phyloP scores from a whole-genome alignment of 2,329 filamentous ascomycete species.

The Trichophyton equinum region DNA sequence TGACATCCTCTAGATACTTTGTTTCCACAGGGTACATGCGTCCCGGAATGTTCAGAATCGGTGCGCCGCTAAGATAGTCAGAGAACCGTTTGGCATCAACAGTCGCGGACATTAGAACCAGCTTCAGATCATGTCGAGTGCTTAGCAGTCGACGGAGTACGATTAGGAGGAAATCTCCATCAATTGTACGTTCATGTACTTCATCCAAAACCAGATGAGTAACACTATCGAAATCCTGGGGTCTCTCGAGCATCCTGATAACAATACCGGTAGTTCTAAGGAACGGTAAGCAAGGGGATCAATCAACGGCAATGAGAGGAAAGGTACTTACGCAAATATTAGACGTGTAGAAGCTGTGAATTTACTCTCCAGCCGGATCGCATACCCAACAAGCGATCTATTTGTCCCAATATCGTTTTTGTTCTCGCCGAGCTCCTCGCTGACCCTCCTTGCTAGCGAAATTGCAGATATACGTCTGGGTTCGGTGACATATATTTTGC shows the following conservation, averaged over 20 bases:
- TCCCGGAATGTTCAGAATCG: conserved; percentile 79
- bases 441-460: conserved; percentile 81
- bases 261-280: conserved; percentile 61
- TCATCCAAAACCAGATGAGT: conserved; percentile 95
- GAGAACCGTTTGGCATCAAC: conserved; percentile 89
- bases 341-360: conserved; percentile 68
- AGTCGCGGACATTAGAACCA: conserved; percentile 94
- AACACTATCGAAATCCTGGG: conserved; percentile 73
- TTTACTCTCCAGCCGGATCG: conserved; percentile 84
- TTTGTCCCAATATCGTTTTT: conserved; percentile 68
- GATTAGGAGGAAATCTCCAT: conserved; percentile 91
- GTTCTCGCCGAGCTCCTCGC: conserved; percentile 82
- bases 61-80: conserved; percentile 70
- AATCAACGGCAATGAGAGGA: not conserved
- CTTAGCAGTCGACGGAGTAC: conserved; percentile 72
- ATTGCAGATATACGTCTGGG: conserved; percentile 93
- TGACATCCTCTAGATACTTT: conserved; percentile 79
- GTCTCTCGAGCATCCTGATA: conserved; percentile 91
- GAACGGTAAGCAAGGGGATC: conserved; percentile 10
- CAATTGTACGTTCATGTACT: conserved; percentile 90
- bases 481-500: conserved; percentile 92
- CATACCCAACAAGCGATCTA: conserved; percentile 81
- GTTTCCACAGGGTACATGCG: conserved; percentile 87
- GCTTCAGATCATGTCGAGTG: conserved; percentile 69
- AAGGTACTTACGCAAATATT: conserved; percentile 60